A percentile compares a stretch with the other conserved stretches of the same genome.
These are phyloP conservation scores for Diaporthe eres DNA, from an alignment of 2,329 filamentous ascomycete species.

Conservation along the genomic window DNA sequence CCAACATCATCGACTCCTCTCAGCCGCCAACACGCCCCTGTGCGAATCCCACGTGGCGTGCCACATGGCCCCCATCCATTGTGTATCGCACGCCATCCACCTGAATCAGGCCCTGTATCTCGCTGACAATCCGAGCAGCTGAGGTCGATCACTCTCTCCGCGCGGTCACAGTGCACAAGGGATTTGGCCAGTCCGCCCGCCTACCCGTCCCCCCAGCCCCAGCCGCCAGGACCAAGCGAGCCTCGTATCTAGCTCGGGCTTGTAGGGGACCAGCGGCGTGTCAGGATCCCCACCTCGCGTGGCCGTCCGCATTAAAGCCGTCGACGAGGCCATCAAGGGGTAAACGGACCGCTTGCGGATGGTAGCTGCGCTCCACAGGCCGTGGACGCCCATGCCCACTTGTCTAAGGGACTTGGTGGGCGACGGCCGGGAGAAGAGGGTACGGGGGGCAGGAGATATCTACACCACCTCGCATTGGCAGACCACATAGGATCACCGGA, in stretches of 20 bases:
- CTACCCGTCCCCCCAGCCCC: neutral
- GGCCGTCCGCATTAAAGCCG: neutral
- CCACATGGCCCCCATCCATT: conserved; percentile 1
- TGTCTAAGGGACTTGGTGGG: neutral
- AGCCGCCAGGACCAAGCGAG: neutral
- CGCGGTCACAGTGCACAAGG: neutral
- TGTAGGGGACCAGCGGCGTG: neutral
- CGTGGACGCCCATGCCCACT: neutral
- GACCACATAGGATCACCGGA: conserved; percentile 1
- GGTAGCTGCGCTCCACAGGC: neutral
- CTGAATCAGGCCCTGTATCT: conserved; percentile 22
- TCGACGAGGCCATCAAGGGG: neutral
- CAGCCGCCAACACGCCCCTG: conserved; percentile 17
- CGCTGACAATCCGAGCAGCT: neutral
- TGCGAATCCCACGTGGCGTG: conserved; percentile 3
- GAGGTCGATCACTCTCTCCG: neutral
- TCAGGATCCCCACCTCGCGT: neutral
- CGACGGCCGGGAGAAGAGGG: neutral
- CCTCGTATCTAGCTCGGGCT: neutral
- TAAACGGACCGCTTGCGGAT: neutral
- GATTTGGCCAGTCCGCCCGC: neutral
- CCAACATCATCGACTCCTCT: neutral
- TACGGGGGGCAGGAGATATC: neutral
- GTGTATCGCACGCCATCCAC: neutral
- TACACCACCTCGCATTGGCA: neutral